Conservation (phyloP, 2,329 filamentous ascomycete species). For the Eutypa lata region DNA sequence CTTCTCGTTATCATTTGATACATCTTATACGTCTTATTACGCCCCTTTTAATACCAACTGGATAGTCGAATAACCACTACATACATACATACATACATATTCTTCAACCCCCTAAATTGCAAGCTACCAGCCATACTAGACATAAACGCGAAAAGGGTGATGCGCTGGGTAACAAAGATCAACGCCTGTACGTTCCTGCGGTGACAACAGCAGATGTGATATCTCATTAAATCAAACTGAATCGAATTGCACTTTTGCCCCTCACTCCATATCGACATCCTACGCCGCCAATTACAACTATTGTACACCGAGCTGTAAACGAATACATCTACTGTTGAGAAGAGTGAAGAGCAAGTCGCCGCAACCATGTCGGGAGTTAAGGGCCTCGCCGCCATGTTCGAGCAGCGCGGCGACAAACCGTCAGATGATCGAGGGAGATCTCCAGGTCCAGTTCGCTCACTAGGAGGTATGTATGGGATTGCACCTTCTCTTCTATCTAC, state of each 20-base stretch:
- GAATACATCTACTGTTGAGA: too few species aligned
- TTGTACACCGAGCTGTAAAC: too few species aligned
- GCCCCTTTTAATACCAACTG: too few species aligned
- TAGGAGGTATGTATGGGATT: conserved; percentile 30
- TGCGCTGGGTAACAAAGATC: conserved; percentile 18
- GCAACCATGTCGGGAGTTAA: conserved; percentile 64
- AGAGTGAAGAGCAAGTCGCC: conserved; percentile 14
- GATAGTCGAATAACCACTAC: not conserved
- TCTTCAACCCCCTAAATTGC: not conserved
- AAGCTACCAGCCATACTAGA: not conserved
- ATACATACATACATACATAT: not conserved
- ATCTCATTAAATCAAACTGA: conserved; percentile 10
- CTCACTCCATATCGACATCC: not conserved
- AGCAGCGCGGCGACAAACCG: conserved; percentile 65
- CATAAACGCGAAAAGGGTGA: conserved; percentile 11
- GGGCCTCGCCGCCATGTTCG: conserved; percentile 78
- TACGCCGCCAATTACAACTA: too few species aligned
- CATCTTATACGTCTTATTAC: too few species aligned
- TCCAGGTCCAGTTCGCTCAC: conserved; percentile 46
- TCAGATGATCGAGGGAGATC: conserved; percentile 66
- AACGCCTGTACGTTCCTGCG: conserved; percentile 19
- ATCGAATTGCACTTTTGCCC: not conserved
- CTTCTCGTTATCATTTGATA: too few species aligned
- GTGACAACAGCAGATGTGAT: conserved; percentile 19
- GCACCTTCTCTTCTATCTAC: not conserved